These are phyloP conservation scores for Trypanosoma scelopori DNA, from an alignment of 208 protist species.

Conservation along the genomic window DNA sequence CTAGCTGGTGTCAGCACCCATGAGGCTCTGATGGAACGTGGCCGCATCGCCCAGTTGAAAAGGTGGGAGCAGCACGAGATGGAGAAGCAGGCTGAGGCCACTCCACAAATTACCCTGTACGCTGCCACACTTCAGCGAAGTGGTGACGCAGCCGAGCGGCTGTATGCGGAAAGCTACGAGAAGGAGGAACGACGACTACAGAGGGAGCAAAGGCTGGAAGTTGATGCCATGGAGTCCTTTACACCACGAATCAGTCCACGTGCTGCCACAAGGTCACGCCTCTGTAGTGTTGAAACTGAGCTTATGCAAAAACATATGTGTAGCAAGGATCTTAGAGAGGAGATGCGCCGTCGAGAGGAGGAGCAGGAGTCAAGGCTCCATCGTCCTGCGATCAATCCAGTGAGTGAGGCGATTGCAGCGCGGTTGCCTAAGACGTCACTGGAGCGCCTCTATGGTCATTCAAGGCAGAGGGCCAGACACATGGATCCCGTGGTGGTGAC, in stretches of 20 bases:
- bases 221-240: slow-evolving; percentile 29
- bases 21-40: slow-evolving; percentile 34
- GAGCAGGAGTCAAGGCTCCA: slow-evolving; percentile 26
- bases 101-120: slow-evolving; percentile 45
- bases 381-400: slow-evolving; percentile 64
- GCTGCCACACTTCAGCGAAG: slow-evolving; percentile 52
- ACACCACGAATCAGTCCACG: slow-evolving; percentile 52
- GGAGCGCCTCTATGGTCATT: slow-evolving; percentile 42
- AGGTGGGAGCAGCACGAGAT: slow-evolving; percentile 30
- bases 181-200: slow-evolving; percentile 41
- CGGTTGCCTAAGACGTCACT: slow-evolving; percentile 45
- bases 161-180: slow-evolving; percentile 55
- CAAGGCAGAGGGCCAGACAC: background rate
- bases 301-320: slow-evolving; percentile 32
- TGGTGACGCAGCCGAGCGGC: slow-evolving; percentile 41
- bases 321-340: slow-evolving; percentile 27
- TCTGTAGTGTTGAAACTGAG: slow-evolving; percentile 32
- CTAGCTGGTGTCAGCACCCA: slow-evolving; percentile 25
- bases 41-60: slow-evolving; percentile 29
- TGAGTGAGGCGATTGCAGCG: slow-evolving; percentile 67
- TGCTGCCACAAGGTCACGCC: slow-evolving; percentile 30
- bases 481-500: background rate
- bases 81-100: slow-evolving; percentile 5
- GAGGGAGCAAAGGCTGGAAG: slow-evolving; percentile 24
- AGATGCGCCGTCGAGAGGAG: slow-evolving; percentile 10